Percentiles rank a stretch among this genome's conserved stretches.
Conservation (phyloP, 2,329 filamentous ascomycete genomes). For the Clonostachys chloroleuca region DNA sequence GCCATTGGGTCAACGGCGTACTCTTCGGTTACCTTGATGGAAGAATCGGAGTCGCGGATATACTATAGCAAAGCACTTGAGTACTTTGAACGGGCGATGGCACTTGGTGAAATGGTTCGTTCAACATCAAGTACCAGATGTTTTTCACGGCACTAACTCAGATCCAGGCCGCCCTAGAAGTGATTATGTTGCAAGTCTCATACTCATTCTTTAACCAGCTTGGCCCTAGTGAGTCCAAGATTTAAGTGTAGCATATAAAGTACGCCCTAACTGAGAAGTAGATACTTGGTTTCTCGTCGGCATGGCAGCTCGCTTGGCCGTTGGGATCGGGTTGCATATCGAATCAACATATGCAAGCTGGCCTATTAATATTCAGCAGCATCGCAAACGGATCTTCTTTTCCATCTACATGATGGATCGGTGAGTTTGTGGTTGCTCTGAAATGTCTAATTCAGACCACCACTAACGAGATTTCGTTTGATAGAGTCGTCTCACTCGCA, state of each 20-base stretch:
- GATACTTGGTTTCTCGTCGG: constrained; percentile 42
- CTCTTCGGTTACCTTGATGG: constrained; percentile 32
- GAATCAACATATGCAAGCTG: constrained; percentile 24
- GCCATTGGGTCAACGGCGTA: constrained; percentile 40
- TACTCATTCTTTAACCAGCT: constrained; percentile 43
- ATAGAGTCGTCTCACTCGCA: constrained; percentile 34
- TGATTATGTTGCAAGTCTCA: constrained; percentile 38
- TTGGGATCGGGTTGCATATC: constrained; percentile 35
- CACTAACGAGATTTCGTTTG: neutral
- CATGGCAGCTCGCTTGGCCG: constrained; percentile 32
- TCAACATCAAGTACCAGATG: neutral
- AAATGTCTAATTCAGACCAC: neutral
- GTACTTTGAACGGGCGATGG: constrained; percentile 31
- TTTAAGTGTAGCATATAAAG: neutral
- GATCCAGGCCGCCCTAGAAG: constrained; percentile 32
- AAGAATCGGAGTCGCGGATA: constrained; percentile 33
- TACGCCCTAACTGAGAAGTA: constrained; percentile 4
- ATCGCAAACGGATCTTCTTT: constrained; percentile 36
- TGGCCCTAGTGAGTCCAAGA: constrained; percentile 30
- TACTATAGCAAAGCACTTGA: constrained; percentile 38
- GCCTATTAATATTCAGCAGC: constrained; percentile 21
- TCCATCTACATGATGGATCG: constrained; percentile 45
- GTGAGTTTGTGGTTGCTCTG: constrained; percentile 6
- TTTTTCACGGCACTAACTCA: neutral
- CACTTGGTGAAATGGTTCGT: constrained; percentile 29